These are phyloP conservation scores for Setomelanomma holmii DNA, from an alignment of 2,329 filamentous ascomycete genomes.

Conservation along the genomic window DNA sequence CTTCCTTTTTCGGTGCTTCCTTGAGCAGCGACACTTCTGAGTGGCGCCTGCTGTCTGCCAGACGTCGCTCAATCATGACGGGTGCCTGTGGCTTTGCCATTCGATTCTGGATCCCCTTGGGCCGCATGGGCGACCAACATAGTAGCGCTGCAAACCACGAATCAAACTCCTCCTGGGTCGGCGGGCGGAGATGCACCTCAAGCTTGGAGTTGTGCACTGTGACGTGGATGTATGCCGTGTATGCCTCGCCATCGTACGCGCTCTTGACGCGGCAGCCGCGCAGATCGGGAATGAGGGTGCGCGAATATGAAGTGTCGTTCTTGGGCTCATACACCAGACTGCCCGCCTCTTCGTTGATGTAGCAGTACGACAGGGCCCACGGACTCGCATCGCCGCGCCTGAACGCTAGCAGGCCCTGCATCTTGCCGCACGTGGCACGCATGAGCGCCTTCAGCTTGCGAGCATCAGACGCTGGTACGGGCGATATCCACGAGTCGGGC, in stretches of 20 bases:
- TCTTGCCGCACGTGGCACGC: slow-evolving; percentile 77
- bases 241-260: slow-evolving; percentile 55
- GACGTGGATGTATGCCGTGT: slow-evolving; percentile 59
- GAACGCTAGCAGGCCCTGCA: slow-evolving; percentile 80
- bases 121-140: slow-evolving; percentile 80
- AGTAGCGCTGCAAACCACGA: slow-evolving; percentile 81
- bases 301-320: slow-evolving; percentile 67
- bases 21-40: slow-evolving; percentile 64
- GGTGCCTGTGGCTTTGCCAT: slow-evolving; percentile 59
- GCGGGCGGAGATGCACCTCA: slow-evolving; percentile 71
- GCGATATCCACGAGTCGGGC: slow-evolving; percentile 46
- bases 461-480: slow-evolving; percentile 68
- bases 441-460: slow-evolving; percentile 77
- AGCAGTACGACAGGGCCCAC: slow-evolving; percentile 77
- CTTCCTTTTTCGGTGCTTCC: slow-evolving; percentile 71
- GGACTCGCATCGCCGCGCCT: slow-evolving; percentile 65
- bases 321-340: slow-evolving; percentile 77
- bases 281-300: slow-evolving; percentile 74
- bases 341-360: slow-evolving; percentile 78
- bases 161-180: slow-evolving; percentile 71
- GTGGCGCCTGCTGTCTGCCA: slow-evolving; percentile 54
- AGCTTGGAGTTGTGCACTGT: slow-evolving; percentile 62
- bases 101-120: slow-evolving; percentile 62
- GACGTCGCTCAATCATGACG: slow-evolving; percentile 43
- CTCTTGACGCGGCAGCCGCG: slow-evolving; percentile 73